Conservation (phyloP, 306 rosid genomes). For the Ziziphus jujuba region DNA sequence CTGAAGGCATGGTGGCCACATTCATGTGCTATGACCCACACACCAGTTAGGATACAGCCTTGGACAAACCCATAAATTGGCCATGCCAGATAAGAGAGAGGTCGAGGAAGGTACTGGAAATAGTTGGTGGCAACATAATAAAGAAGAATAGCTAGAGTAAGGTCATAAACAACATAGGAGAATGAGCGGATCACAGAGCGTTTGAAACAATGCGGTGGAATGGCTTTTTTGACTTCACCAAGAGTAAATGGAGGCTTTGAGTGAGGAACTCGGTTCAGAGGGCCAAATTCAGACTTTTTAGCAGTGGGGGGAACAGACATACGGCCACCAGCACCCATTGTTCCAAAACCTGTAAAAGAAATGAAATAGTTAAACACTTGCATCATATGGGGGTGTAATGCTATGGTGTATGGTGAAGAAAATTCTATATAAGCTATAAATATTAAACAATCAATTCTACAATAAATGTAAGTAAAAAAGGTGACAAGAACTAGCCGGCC, state of each 20-base stretch:
- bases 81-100: slow-evolving; percentile 51
- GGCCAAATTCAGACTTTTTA: slow-evolving; percentile 43
- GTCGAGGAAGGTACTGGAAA: slow-evolving; percentile 40
- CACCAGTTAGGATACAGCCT: slow-evolving; percentile 88
- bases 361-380: not conserved
- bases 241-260: slow-evolving; percentile 63
- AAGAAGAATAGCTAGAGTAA: slow-evolving; percentile 39
- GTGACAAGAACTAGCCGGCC: too few species aligned
- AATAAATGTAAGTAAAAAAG: too few species aligned
- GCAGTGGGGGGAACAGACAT: slow-evolving; percentile 52
- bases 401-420: too few species aligned
- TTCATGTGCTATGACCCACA: slow-evolving; percentile 96
- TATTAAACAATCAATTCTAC: too few species aligned
- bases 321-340: slow-evolving; percentile 96
- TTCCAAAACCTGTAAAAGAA: slow-evolving; percentile 42
- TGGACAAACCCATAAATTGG: slow-evolving; percentile 56
- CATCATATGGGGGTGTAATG: not conserved
- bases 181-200: slow-evolving; percentile 65
- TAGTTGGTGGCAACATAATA: slow-evolving; percentile 46
- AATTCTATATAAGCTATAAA: too few species aligned
- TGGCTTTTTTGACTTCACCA: slow-evolving; percentile 60
- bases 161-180: slow-evolving; percentile 59
- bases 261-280: slow-evolving; percentile 54
- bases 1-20: slow-evolving; percentile 99
- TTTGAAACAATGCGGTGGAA: slow-evolving; percentile 72